A percentile compares a stretch with the other conserved stretches of the same genome.
phyloP scores from a whole-genome alignment of 352 stramenopile species.

The Globisporangium barbulae region DNA sequence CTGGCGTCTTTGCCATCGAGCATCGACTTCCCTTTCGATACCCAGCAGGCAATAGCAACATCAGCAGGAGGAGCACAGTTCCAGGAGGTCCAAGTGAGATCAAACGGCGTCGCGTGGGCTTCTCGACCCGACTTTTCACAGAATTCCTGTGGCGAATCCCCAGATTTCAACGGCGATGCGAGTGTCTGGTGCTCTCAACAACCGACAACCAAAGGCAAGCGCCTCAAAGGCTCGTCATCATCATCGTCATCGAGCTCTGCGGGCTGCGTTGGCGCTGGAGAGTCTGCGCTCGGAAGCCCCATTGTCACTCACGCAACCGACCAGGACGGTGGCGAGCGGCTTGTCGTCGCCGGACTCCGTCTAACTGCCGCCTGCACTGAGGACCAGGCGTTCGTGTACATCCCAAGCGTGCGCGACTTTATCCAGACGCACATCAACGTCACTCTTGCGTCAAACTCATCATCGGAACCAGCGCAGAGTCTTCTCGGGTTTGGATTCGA shows the following conservation, averaged over 20 bases:
- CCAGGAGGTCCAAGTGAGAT: slow-evolving; percentile 4
- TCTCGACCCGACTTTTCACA: background rate
- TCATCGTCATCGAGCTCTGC: background rate
- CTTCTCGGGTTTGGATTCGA: background rate
- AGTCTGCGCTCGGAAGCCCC: slow-evolving; percentile 2
- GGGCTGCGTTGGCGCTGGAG: background rate
- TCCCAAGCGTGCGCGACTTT: slow-evolving; percentile 8
- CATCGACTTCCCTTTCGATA: background rate
- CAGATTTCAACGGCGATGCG: slow-evolving; percentile 1
- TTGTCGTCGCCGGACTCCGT: slow-evolving; percentile 1
- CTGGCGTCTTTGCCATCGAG: background rate
- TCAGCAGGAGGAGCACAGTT: background rate
- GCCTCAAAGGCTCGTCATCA: background rate
- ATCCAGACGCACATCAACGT: background rate
- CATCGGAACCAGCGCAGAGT: background rate
- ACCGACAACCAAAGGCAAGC: background rate
- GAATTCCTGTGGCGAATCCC: background rate
- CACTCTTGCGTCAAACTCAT: background rate
- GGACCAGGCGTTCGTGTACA: slow-evolving; percentile 4
- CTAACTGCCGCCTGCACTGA: background rate
- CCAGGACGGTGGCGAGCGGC: background rate
- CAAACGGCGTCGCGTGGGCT: background rate
- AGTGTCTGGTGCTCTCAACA: slow-evolving; percentile 5
- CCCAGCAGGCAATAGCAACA: background rate
- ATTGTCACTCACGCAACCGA: background rate